Evolutionary conservation across 83 land plant species (phyloP).

Genomic region (Thuja plicata): DNA sequence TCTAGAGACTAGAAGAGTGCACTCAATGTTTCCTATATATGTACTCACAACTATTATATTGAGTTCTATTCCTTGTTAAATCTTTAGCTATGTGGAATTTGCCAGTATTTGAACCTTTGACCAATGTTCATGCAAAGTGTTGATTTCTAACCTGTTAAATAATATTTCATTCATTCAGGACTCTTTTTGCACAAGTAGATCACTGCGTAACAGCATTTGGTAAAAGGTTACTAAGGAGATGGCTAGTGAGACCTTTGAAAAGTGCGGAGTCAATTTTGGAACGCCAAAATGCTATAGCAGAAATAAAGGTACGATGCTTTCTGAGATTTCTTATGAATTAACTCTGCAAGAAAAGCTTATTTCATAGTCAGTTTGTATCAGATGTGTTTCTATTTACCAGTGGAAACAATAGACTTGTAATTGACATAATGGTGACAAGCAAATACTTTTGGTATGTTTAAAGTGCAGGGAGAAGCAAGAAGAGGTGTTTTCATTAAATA

Average conservation of each 20-base stretch:
- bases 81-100: neutral
- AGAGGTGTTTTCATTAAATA: neutral
- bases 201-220: constrained; percentile 93
- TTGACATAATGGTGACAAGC: neutral
- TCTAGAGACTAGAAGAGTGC: neutral
- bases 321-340: neutral
- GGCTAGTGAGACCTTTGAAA: constrained; percentile 90
- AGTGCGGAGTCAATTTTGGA: constrained; percentile 50
- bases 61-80: neutral
- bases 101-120: neutral
- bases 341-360: neutral
- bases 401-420: neutral
- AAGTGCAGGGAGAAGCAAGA: neutral
- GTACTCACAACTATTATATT: neutral
- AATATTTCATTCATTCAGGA: constrained; percentile 39
- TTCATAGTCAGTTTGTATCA: neutral
- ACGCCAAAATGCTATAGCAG: constrained; percentile 77
- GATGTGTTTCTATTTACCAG: neutral
- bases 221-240: constrained; percentile 78
- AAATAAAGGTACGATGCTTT: constrained; percentile 53
- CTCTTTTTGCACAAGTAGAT: constrained; percentile 79
- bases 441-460: neutral
- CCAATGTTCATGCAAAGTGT: neutral
- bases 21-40: neutral
- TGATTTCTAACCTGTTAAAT: neutral